Base-by-base conservation (phyloP, 805 yeast genomes). In the Pichia occidentalis region DNA sequence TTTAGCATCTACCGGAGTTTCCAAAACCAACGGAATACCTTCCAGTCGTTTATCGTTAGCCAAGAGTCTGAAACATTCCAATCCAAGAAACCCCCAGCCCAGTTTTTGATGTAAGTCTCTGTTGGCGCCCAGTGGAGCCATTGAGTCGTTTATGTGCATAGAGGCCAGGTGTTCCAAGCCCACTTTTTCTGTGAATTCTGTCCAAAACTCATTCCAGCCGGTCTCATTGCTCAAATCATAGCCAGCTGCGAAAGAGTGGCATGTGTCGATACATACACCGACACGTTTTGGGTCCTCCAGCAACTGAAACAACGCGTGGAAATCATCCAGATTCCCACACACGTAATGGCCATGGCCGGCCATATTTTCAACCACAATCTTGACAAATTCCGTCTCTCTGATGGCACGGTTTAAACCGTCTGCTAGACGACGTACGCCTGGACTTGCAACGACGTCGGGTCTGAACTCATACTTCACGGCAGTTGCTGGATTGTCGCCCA, bases 211-310 rank as follows among this genome's bases (percentile, higher is more conserved):
- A 8, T 68, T 65, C 61, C 78, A 84, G 11, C 63, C 55, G 22
- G 68, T 75, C 42, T 70, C 71, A 13, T 71, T 70, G n/a, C 78
- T 61, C 32, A 92, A 70, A 54, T 92, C 97, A 56, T 85, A 88
- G 1, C 98, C 98, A 1, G 97, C 95, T 1, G 97, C 96, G 66
- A 85, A 87, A 0, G 95, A 70, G 59, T 92, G 98, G 57, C 98
- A 92, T 0, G 97, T 92, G 57, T 92, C 98, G 12, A 92, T 70
- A 56, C 98, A 92, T 1, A 92, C 95, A 4, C 98, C 97, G n/a
- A 92, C 80, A 40, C 98, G 69, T 1, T 62, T 55, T 58, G 88
- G 88, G 53, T 87, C 74, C 1, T 86, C 82, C n/a, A 92, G 73
- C 67, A 76, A 53, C 25, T 74, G 80, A 30, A 92, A 85, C 12